phyloP scores from a whole-genome alignment of 441 rosid species.

The Pelargonium citronellum region DNA sequence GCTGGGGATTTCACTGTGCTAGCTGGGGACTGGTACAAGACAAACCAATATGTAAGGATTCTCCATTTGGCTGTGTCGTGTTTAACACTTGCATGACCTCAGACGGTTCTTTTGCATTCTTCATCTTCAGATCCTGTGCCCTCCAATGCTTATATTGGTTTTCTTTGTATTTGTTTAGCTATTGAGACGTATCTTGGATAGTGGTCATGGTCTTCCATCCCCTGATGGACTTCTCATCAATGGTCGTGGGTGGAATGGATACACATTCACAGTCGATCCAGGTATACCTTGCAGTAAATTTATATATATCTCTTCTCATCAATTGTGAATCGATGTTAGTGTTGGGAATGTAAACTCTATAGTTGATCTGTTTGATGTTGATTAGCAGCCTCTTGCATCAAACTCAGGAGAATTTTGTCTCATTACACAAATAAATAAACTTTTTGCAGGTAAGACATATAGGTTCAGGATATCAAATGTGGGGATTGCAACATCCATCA shows the following conservation, averaged over 20 bases:
- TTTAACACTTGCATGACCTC: neutral
- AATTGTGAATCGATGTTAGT: too few species aligned
- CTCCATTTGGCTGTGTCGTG: too few species aligned
- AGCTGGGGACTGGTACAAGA: slow-evolving; percentile 81
- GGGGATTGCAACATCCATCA: slow-evolving; percentile 63
- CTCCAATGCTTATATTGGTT: too few species aligned
- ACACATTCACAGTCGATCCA: neutral
- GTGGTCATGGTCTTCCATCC: neutral
- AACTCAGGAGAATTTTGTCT: too few species aligned
- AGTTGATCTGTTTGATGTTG: too few species aligned
- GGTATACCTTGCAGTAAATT: neutral
- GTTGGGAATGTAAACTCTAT: too few species aligned
- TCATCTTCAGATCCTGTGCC: too few species aligned
- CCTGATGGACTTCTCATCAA: neutral
- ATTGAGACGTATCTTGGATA: neutral
- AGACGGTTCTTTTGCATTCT: neutral
- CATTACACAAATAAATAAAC: too few species aligned
- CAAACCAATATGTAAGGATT: slow-evolving; percentile 59
- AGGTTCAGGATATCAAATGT: slow-evolving; percentile 84
- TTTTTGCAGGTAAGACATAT: slow-evolving; percentile 78
- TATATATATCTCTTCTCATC: too few species aligned
- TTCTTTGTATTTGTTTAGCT: neutral
- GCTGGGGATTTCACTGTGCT: slow-evolving; percentile 77
- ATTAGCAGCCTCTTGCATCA: too few species aligned
- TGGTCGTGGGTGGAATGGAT: neutral